Evolutionary conservation across 176 grass and related monocot species (phyloP), one percentile per base, ranked within the genome.

Genomic region (Neostapfia colusana): DNA sequence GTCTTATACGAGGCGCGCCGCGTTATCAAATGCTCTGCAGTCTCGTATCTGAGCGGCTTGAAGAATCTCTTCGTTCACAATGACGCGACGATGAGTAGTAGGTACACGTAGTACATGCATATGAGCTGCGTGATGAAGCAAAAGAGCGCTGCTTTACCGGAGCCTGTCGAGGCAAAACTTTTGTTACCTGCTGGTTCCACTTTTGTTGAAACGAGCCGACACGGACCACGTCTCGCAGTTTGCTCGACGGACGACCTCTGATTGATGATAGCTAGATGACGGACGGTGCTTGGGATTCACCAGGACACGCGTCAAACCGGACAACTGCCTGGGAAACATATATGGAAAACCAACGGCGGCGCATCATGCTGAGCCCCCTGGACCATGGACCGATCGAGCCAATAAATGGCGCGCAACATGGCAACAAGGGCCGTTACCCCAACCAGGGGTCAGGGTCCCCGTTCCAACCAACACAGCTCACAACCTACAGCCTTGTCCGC

Each of bases 391-490:
- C 50, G 17, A 10, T 7, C 3, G 16, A 14, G 16, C 59, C 83
- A 65, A 64, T 12, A 13, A 35, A n/a, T 35, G 35, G 35, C 79
- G 41, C 46, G 28, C 79, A 79, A 67, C 60, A 79, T 85, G 67
- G 21, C 27, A 57, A 10, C 14, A 43, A 43, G 70, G 46, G 20
- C 23, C 31, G 15, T 81, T 63, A 86, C n/a, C 63, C 70, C 12
- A 57, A 67, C 49, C 15, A 39, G 7, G 7, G 41, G 31, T 31
- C 41, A 39, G 14, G 48, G 53, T 17, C 53, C 61, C 67, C 50
- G 50, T n/a, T 46, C 44, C 58, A 23, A 31, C 9, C 39, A 41
- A 45, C 63, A 70, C 78, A 86, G 71, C 72, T 70, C 49, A 51
- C 72, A 65, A 71, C 36, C 27, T 64, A 77, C 73, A n/a, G 37